Evolutionary conservation across 2,329 filamentous ascomycete species (phyloP).

Genomic region (Alternaria sp.): DNA sequence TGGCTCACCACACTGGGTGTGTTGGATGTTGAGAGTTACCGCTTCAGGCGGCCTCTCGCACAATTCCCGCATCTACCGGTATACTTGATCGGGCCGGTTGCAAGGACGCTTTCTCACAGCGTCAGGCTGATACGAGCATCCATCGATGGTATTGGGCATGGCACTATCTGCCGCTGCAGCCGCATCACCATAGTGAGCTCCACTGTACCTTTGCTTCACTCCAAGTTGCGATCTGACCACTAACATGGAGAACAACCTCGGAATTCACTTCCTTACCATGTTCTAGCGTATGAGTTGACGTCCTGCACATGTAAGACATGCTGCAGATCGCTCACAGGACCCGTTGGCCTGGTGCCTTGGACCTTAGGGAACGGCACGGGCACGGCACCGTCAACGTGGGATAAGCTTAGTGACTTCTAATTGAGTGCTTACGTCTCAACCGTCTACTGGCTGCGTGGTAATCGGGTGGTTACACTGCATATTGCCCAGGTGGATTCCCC

Average conservation of each 20-base stretch:
- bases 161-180: not conserved
- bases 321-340: constrained; percentile 3
- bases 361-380: not conserved
- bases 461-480: constrained; percentile 3
- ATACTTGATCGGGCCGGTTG: constrained; percentile 1
- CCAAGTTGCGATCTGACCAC: not conserved
- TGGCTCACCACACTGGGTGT: constrained; percentile 1
- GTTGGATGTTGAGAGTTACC: constrained; percentile 4
- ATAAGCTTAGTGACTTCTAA: not conserved
- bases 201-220: not conserved
- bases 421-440: constrained; percentile 1
- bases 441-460: not conserved
- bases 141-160: not conserved
- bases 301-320: not conserved
- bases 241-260: not conserved
- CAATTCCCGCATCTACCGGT: constrained; percentile 9
- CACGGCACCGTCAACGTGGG: constrained; percentile 7
- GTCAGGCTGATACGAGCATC: constrained; percentile 2
- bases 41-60: constrained; percentile 12
- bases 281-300: constrained; percentile 5
- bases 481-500: not conserved
- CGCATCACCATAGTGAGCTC: not conserved
- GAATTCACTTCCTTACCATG: not conserved
- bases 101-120: not conserved
- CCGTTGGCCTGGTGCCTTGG: not conserved